These are phyloP conservation scores for Colletotrichum plurivorum DNA, from an alignment of 2,329 filamentous ascomycete genomes.

Conservation along the genomic window DNA sequence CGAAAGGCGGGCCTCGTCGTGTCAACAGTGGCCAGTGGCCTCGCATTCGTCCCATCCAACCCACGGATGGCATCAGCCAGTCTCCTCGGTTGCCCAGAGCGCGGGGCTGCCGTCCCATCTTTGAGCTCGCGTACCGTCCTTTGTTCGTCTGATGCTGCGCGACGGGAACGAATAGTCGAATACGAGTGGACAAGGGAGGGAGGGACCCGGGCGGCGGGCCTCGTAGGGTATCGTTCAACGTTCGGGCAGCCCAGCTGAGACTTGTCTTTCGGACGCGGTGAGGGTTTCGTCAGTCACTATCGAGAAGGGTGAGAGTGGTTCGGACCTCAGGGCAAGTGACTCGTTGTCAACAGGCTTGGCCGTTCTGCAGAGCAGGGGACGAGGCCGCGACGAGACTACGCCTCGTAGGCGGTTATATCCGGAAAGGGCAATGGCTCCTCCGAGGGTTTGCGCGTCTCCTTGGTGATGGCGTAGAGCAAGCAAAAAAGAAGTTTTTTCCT, in stretches of 20 bases:
- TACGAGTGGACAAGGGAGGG: conserved; percentile 4
- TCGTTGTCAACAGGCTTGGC: conserved; percentile 24
- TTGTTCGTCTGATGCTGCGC: conserved; percentile 35
- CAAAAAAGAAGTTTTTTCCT: too few species aligned
- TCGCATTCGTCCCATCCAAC: conserved; percentile 16
- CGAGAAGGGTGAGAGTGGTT: neutral
- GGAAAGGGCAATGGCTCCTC: neutral
- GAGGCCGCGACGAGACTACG: neutral
- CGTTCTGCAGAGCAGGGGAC: neutral
- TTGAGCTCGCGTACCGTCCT: conserved; percentile 10
- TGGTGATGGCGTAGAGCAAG: too few species aligned
- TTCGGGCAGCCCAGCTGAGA: conserved; percentile 20
- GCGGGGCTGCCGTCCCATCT: conserved; percentile 33
- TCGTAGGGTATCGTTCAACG: neutral
- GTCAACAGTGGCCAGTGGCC: conserved; percentile 4
- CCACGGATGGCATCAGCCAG: conserved; percentile 23
- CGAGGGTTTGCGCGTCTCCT: too few species aligned
- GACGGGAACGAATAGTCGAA: neutral
- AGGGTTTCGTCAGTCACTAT: conserved; percentile 12
- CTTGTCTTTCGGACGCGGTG: neutral
- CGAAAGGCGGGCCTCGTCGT: conserved; percentile 20
- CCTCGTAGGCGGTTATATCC: conserved; percentile 20
- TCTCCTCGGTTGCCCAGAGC: conserved; percentile 24
- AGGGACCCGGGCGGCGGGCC: neutral
- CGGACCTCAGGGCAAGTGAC: conserved; percentile 27